Base-by-base conservation (phyloP, 345 rosid species). In the Noccaea bulbosa region DNA sequence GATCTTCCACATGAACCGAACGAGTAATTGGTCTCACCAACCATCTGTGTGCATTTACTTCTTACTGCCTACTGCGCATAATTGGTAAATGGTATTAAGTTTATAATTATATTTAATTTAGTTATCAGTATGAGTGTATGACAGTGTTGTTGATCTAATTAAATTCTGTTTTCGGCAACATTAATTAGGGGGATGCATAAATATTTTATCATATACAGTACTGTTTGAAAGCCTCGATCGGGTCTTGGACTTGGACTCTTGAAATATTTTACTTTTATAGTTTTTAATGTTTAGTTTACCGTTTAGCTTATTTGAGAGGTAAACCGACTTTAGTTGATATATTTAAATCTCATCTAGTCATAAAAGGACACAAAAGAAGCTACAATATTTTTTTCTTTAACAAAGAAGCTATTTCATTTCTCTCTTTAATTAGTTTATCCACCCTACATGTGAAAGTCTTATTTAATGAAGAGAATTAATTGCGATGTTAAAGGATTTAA, bases 11-110 rank as follows among this genome's bases (percentile, higher is more conserved):
- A 47, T 39, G 34, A 47, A 73, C 33, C 33, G 15, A 17, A 4
- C 20, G 40, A 70, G 67, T 63, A 69, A 76, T 54, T 76, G 62
- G 49, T 64, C 50, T 70, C 67, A 76, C 66, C 79, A 55, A 76
- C 79, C 63, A 56, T 44, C 71, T 33, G 15, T 41, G 62, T 50
- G 71, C 79, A 70, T 76, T 76, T 70, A 76, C 71, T 76, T 16
- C 65, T 0, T 49, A 53, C 11, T 47, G 39, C 32, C 0, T 49
- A 53, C 11, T 47, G 39, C 32, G 56, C 39, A 62, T 55, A 15
- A 30, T 55, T 53, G 38, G 70, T 38, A 69, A 12, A 75, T 27
- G 41, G 24, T 45, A n/a, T 52, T 55, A 8, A 43, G 3, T 60
- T 14, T 50, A 10, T 15, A 9, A 7, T 49, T 47, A 27, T 4